Evolutionary conservation across 305 asterid species (phyloP).

Genomic region (Fraxinus latifolia): DNA sequence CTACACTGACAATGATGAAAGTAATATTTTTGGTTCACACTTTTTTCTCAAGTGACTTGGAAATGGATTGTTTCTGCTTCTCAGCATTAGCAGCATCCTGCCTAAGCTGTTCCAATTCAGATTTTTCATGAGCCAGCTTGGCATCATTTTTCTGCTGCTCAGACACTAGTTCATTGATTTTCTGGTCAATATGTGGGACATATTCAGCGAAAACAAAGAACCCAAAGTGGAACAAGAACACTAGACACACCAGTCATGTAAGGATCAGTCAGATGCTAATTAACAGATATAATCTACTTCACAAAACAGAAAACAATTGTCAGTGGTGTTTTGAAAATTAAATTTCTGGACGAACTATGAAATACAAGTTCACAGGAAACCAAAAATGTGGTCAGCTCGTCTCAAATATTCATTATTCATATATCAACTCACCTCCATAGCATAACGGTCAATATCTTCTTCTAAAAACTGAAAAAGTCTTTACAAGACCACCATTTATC

Average conservation of each 20-base stretch:
- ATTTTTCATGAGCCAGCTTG: conserved; percentile 84
- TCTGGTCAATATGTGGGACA: conserved; percentile 79
- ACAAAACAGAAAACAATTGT: neutral
- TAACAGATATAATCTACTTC: conserved; percentile 3
- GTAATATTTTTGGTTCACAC: conserved; percentile 32
- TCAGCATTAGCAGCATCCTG: conserved; percentile 75
- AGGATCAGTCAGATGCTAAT: conserved; percentile 10
- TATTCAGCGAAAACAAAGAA: conserved; percentile 63
- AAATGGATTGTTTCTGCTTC: conserved; percentile 71
- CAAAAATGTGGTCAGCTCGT: neutral
- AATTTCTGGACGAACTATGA: neutral
- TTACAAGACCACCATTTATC: neutral
- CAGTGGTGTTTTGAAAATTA: neutral
- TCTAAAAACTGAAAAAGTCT: conserved; percentile 7
- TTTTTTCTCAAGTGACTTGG: conserved; percentile 84
- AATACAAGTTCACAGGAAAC: conserved; percentile 16
- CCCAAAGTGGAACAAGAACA: conserved; percentile 21
- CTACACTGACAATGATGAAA: conserved; percentile 6
- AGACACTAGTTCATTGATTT: conserved; percentile 82
- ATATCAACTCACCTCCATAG: neutral
- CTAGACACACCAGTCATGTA: conserved; percentile 8
- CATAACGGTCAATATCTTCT: neutral
- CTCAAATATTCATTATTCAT: conserved; percentile 4
- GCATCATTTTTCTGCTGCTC: conserved; percentile 99
- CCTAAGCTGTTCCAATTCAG: conserved; percentile 76